phyloP scores from a whole-genome alignment of 1,139 yeast genomes.

The Candida pseudoviswanathii region DNA sequence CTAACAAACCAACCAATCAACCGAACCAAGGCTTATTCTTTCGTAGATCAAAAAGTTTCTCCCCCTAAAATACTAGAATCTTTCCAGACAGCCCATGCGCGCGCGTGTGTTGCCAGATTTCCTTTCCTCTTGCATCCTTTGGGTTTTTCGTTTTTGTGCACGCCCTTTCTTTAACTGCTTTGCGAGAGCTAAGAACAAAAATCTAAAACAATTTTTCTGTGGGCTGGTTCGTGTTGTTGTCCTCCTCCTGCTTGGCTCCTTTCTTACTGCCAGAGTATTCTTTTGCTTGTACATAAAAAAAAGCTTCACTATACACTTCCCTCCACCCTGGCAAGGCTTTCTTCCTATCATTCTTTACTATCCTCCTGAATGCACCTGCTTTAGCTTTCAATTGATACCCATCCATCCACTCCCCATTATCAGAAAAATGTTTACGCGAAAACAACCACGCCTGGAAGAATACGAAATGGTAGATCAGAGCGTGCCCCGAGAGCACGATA shows the following conservation, averaged over 20 bases:
- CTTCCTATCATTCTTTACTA: no score
- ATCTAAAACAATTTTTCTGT: neutral
- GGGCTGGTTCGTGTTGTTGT: no score
- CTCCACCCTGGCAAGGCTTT: no score
- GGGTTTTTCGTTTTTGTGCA: neutral
- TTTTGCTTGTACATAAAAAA: neutral
- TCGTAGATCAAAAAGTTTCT: neutral
- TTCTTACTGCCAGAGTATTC: neutral
- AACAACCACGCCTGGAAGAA: conserved; percentile 18
- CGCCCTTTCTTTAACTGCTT: neutral
- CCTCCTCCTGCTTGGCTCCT: no score
- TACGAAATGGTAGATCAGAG: conserved; percentile 27
- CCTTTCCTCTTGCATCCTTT: neutral
- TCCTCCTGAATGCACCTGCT: no score
- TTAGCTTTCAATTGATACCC: neutral
- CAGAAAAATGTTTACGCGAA: conserved; percentile 11
- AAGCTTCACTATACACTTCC: no score
- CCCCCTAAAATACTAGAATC: no score
- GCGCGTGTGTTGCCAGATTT: neutral
- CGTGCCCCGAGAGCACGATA: neutral
- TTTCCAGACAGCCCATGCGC: neutral
- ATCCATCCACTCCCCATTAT: neutral
- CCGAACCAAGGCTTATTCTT: neutral
- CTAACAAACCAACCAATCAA: no score
- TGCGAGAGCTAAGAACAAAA: neutral